phyloP scores from a whole-genome alignment of 257 asterid genomes.

The Perilla frutescens region DNA sequence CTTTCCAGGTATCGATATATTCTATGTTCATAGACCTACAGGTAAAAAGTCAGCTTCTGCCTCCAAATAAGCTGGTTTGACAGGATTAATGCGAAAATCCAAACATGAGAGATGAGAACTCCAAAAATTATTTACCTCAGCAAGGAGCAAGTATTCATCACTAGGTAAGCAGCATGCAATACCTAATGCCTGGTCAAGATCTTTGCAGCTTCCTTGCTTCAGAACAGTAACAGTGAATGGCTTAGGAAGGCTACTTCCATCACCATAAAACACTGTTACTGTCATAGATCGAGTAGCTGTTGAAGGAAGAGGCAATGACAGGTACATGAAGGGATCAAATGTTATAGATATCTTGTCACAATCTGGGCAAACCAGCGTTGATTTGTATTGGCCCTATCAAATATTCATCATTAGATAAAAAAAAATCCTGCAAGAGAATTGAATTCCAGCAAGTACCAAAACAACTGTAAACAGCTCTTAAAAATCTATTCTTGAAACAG shows the following conservation, averaged over 20 bases:
- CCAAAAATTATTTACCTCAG: constrained; percentile 64
- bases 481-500: not conserved
- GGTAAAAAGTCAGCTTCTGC: constrained; percentile 18
- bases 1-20: constrained; percentile 77
- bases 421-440: not conserved
- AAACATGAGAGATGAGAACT: not conserved
- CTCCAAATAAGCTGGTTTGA: constrained; percentile 28
- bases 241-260: constrained; percentile 91
- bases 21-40: constrained; percentile 84
- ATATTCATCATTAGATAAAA: constrained; percentile 27
- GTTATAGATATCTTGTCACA: constrained; percentile 90
- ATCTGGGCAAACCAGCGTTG: constrained; percentile 88
- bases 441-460: constrained; percentile 7
- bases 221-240: constrained; percentile 81
- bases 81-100: constrained; percentile 21
- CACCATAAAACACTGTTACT: constrained; percentile 79
- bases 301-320: constrained; percentile 96
- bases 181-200: constrained; percentile 74
- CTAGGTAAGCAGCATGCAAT: constrained; percentile 64
- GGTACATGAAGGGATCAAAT: constrained; percentile 97
- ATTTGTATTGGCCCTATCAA: constrained; percentile 95
- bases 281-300: constrained; percentile 83
- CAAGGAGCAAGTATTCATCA: constrained; percentile 87
- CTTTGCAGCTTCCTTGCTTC: constrained; percentile 85
- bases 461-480: not conserved